Evolutionary conservation across 352 stramenopile species (phyloP).

Genomic region (Stramenopiles sp.): DNA sequence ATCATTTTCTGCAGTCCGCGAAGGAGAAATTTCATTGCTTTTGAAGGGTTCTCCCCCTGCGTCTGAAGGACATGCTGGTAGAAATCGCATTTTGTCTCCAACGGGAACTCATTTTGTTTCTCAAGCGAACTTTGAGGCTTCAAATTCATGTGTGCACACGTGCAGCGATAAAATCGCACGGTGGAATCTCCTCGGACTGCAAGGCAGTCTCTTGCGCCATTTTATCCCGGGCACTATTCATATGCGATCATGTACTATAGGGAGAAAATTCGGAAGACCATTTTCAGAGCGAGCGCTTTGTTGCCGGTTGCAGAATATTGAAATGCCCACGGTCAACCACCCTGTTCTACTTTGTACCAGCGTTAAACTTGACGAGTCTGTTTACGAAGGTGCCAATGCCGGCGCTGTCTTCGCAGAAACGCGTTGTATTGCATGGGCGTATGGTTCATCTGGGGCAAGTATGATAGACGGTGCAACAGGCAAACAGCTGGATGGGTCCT

Average conservation of each 20-base stretch:
- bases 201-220: not conserved
- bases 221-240: not conserved
- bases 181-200: not conserved
- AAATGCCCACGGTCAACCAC: not conserved
- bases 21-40: slow-evolving; percentile 5
- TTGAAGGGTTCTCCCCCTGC: not conserved
- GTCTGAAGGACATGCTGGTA: not conserved
- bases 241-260: not conserved
- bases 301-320: not conserved
- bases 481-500: not conserved
- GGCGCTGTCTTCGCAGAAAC: not conserved
- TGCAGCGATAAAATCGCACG: not conserved
- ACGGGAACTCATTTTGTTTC: not conserved
- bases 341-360: not conserved
- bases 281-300: not conserved
- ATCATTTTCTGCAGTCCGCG: not conserved
- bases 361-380: not conserved
- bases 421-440: not conserved
- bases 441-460: not conserved
- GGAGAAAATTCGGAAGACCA: not conserved
- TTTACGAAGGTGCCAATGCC: not conserved
- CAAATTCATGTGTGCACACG: not conserved
- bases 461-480: not conserved
- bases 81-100: not conserved
- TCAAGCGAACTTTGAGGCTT: not conserved